phyloP scores from a whole-genome alignment of 768 basidiomycete species.

The Melanogaster broomeanus region DNA sequence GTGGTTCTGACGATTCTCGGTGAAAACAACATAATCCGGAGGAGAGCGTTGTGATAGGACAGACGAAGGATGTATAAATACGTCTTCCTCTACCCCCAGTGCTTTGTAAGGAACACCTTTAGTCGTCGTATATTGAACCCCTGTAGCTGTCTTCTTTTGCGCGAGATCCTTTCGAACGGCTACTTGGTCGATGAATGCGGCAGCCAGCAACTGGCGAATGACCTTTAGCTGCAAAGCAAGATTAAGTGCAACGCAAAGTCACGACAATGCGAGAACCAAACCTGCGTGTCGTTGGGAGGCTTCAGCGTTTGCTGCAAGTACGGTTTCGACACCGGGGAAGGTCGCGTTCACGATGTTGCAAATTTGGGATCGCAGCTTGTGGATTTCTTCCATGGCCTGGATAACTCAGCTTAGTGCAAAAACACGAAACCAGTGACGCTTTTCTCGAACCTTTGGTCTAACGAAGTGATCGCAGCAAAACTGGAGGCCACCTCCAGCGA shows the following conservation, averaged over 20 bases:
- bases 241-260: not conserved
- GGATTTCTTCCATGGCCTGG: constrained; percentile 98
- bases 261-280: constrained; percentile 27
- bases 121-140: constrained; percentile 70
- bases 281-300: constrained; percentile 82
- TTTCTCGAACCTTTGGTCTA: constrained; percentile 67
- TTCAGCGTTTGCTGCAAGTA: constrained; percentile 63
- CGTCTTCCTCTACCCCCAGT: constrained; percentile 78
- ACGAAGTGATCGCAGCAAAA: constrained; percentile 94
- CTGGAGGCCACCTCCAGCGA: constrained; percentile 72
- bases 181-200: constrained; percentile 94
- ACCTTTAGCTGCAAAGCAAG: constrained; percentile 78
- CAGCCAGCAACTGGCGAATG: constrained; percentile 81
- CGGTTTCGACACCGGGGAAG: constrained; percentile 63
- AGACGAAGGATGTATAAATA: constrained; percentile 92
- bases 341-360: constrained; percentile 80
- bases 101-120: constrained; percentile 84
- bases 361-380: constrained; percentile 90
- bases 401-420: constrained; percentile 1
- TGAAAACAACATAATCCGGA: constrained; percentile 84
- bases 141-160: constrained; percentile 55
- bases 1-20: constrained; percentile 80
- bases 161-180: constrained; percentile 87
- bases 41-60: constrained; percentile 66
- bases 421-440: not conserved